Percentiles rank a stretch among this genome's conserved stretches.
These are phyloP conservation scores for Allantophomopsis lycopodina DNA, from an alignment of 2,329 filamentous ascomycete genomes.

Conservation along the genomic window DNA sequence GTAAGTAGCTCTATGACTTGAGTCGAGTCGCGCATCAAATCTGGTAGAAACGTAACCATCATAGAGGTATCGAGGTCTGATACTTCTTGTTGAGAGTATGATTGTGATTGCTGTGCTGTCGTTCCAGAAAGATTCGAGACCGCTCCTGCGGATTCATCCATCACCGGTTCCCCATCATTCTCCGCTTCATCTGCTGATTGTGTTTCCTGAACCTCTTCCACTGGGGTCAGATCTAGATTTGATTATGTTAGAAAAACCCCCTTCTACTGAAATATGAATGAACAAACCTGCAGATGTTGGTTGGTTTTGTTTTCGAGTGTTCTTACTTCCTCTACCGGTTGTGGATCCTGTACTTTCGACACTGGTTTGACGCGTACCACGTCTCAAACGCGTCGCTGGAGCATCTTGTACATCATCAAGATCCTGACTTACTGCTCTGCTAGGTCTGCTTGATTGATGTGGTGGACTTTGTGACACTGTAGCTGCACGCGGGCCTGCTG, in stretches of 20 bases:
- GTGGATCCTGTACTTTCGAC: conserved; percentile 4
- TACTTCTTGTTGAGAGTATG: conserved; percentile 11
- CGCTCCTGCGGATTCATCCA: conserved; percentile 5
- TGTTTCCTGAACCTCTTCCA: conserved; percentile 10
- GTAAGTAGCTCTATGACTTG: conserved; percentile 22
- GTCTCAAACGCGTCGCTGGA: background rate
- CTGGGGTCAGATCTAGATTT: conserved; percentile 12
- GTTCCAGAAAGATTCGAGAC: conserved; percentile 12
- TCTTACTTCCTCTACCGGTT: conserved; percentile 8
- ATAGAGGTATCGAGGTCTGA: conserved; percentile 18
- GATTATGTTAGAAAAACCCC: conserved; percentile 3
- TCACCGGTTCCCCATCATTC: conserved; percentile 1
- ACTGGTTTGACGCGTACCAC: conserved; percentile 8
- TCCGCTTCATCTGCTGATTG: conserved; percentile 1
- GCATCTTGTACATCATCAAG: conserved; percentile 7
- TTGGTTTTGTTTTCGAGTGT: conserved; percentile 1
- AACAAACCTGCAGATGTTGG: too few relatives aligned
- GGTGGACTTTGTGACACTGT: conserved; percentile 7
- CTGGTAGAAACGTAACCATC: conserved; percentile 23
- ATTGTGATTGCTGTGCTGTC: conserved; percentile 10
- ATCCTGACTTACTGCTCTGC: conserved; percentile 24
- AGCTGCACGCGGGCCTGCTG: conserved; percentile 5
- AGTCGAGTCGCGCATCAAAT: conserved; percentile 19
- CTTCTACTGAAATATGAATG: conserved; percentile 2
- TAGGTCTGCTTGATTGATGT: conserved; percentile 13